Evolutionary conservation across 495 filamentous ascomycete genomes (phyloP).

Genomic region (Xylaria curta): DNA sequence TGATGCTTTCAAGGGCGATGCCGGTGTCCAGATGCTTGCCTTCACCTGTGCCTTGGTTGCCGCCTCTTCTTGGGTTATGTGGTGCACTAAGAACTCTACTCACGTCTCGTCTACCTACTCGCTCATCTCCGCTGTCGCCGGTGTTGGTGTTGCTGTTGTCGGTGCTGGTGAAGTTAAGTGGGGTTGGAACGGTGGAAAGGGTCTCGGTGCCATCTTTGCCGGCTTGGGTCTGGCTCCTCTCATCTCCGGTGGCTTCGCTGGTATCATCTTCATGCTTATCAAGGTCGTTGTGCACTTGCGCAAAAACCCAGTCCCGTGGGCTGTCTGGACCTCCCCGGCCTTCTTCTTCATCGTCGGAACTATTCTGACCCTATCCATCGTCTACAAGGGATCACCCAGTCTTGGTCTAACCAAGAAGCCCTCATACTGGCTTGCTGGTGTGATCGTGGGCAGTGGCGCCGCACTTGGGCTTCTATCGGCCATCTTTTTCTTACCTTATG

Average conservation of each 20-base stretch:
- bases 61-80: constrained; percentile 59
- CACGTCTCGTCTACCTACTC: constrained; percentile 72
- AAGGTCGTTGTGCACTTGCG: constrained; percentile 64
- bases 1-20: constrained; percentile 55
- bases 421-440: constrained; percentile 59
- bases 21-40: constrained; percentile 66
- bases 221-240: constrained; percentile 65
- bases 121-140: constrained; percentile 66
- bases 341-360: constrained; percentile 65
- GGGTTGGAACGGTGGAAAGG: constrained; percentile 67
- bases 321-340: constrained; percentile 63
- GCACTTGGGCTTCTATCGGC: constrained; percentile 59
- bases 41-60: constrained; percentile 64
- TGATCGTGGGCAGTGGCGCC: constrained; percentile 60
- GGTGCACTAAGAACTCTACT: constrained; percentile 65
- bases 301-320: constrained; percentile 62
- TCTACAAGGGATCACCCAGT: constrained; percentile 68
- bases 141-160: constrained; percentile 66
- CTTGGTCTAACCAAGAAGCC: constrained; percentile 63
- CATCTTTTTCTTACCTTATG: constrained; percentile 66
- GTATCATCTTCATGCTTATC: constrained; percentile 66
- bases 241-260: constrained; percentile 63
- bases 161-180: constrained; percentile 63
- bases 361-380: constrained; percentile 65
- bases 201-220: constrained; percentile 66